Evolutionary conservation across 495 filamentous ascomycete genomes (phyloP).

Genomic region (Penicillium diatomitis): DNA sequence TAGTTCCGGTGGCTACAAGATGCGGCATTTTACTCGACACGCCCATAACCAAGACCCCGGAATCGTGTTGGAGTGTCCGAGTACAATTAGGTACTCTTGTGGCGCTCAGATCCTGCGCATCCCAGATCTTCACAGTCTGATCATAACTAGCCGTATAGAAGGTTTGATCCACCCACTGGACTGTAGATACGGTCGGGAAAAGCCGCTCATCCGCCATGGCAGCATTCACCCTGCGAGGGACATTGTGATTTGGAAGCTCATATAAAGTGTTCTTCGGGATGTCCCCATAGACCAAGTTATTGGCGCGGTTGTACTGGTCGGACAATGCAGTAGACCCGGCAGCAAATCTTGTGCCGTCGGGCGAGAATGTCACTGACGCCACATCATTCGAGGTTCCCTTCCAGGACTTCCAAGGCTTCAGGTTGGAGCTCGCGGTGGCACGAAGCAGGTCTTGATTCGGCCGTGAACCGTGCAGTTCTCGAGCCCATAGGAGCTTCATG

Average conservation of each 20-base stretch:
- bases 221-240: slow-evolving; percentile 40
- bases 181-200: slow-evolving; percentile 68
- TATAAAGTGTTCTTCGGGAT: slow-evolving; percentile 40
- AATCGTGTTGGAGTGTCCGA: slow-evolving; percentile 52
- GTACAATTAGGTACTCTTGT: slow-evolving; percentile 18
- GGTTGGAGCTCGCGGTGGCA: slow-evolving; percentile 9
- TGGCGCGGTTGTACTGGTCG: slow-evolving; percentile 71
- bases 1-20: slow-evolving; percentile 44
- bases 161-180: slow-evolving; percentile 56
- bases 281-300: slow-evolving; percentile 72
- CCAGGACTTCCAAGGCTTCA: slow-evolving; percentile 34
- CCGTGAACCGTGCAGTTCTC: slow-evolving; percentile 16
- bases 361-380: slow-evolving; percentile 38
- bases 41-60: slow-evolving; percentile 63
- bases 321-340: slow-evolving; percentile 64
- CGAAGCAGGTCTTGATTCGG: slow-evolving; percentile 8
- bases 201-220: slow-evolving; percentile 55
- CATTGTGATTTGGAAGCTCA: slow-evolving; percentile 63
- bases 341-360: slow-evolving; percentile 39
- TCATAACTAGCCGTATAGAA: slow-evolving; percentile 81
- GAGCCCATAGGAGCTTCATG: slow-evolving; percentile 13
- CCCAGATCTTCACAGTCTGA: slow-evolving; percentile 69
- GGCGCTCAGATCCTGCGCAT: slow-evolving; percentile 19
- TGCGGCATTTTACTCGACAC: slow-evolving; percentile 35
- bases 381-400: slow-evolving; percentile 47